phyloP scores from a whole-genome alignment of 2,329 filamentous ascomycete species.

The Colletotrichum tamarilloi region DNA sequence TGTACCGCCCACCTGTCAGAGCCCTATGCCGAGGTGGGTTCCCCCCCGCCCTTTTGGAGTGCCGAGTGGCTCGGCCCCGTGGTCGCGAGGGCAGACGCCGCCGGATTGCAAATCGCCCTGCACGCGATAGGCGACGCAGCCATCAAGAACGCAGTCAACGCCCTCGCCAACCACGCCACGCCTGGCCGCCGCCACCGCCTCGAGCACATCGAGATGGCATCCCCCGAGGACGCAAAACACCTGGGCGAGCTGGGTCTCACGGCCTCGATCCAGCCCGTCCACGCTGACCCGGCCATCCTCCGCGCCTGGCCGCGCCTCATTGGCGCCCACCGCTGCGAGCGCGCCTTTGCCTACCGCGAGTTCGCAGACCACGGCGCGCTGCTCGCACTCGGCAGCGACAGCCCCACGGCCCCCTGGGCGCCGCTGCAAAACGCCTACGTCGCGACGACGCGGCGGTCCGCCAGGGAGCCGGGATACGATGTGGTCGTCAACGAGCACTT shows the following conservation, averaged over 20 bases:
- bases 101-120: constrained; percentile 64
- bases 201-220: constrained; percentile 67
- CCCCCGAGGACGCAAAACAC: constrained; percentile 58
- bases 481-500: constrained; percentile 59
- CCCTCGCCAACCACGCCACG: constrained; percentile 49
- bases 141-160: constrained; percentile 61
- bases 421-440: constrained; percentile 62
- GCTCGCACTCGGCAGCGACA: constrained; percentile 63
- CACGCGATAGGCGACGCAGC: constrained; percentile 69
- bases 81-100: constrained; percentile 58
- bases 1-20: constrained; percentile 67
- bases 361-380: constrained; percentile 61
- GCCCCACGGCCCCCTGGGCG: constrained; percentile 62
- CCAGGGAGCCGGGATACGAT: constrained; percentile 52
- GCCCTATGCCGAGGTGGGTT: constrained; percentile 60
- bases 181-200: constrained; percentile 63
- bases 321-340: constrained; percentile 58
- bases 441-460: constrained; percentile 61
- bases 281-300: constrained; percentile 65
- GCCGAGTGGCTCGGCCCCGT: constrained; percentile 60
- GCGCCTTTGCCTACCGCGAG: constrained; percentile 68
- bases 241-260: constrained; percentile 64
- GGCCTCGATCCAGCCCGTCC: constrained; percentile 60
- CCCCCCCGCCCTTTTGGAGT: constrained; percentile 62
- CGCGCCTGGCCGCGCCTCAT: constrained; percentile 65